Conservation (phyloP, 2,329 filamentous ascomycete genomes). For the Monosporascus sp. region DNA sequence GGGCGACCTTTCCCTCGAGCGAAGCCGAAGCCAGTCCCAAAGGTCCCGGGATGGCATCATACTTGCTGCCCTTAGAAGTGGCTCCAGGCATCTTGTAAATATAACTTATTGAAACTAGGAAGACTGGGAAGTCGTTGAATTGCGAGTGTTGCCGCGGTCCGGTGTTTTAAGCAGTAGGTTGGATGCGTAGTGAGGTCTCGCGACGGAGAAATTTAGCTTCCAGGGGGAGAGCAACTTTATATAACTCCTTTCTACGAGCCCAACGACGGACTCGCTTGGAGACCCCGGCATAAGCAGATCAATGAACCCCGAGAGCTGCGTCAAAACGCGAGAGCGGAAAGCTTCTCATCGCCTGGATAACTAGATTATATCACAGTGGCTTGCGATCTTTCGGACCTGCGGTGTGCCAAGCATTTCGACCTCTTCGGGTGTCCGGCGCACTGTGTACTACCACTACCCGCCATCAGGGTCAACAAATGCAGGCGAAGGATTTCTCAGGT, state of each 20-base stretch:
- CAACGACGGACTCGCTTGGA: not conserved
- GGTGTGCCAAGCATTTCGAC: not conserved
- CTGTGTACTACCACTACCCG: not conserved
- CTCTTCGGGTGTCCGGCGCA: not conserved
- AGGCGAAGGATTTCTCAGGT: too few relatives aligned
- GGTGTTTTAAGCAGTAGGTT: not conserved
- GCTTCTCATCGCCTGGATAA: not conserved
- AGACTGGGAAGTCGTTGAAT: not conserved
- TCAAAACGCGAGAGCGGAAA: not conserved
- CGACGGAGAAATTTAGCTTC: not conserved
- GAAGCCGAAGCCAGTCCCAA: conserved; percentile 33
- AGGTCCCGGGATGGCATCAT: conserved; percentile 33
- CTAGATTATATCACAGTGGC: not conserved
- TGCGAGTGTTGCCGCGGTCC: too few relatives aligned
- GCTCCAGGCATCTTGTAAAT: conserved; percentile 27
- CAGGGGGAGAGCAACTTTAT: not conserved
- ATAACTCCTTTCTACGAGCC: not conserved
- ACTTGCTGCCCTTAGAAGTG: conserved; percentile 23
- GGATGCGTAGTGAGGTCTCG: not conserved
- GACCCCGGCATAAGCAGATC: not conserved
- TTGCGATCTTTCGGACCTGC: not conserved
- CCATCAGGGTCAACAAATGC: too few relatives aligned
- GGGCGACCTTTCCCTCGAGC: conserved; percentile 32
- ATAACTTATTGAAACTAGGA: not conserved
- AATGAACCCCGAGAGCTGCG: not conserved